Conservation (phyloP, 225 moss, liverwort and hornwort species). For the Pseudisothecium myosuroides region DNA sequence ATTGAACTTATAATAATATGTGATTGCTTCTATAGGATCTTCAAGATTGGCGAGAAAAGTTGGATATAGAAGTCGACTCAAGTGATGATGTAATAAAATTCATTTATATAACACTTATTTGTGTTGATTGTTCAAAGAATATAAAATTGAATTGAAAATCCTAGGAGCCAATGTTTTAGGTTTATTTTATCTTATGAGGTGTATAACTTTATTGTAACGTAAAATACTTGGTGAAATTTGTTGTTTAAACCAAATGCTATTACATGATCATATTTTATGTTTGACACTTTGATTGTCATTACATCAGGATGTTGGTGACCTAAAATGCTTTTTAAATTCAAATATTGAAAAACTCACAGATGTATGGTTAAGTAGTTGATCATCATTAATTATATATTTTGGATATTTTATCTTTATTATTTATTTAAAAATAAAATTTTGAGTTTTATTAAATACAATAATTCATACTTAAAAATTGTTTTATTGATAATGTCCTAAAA, state of each 20-base stretch:
- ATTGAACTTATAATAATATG: background rate
- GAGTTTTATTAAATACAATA: background rate
- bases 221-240: background rate
- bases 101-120: too few relatives aligned
- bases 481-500: background rate
- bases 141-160: rapidly evolving
- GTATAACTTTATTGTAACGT: background rate
- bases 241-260: background rate
- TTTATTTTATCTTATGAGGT: background rate
- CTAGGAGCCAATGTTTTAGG: background rate
- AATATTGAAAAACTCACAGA: conserved; percentile 60
- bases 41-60: conserved; percentile 60
- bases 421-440: background rate
- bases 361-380: background rate
- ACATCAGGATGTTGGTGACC: conserved; percentile 25
- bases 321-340: conserved; percentile 24
- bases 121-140: background rate
- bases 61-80: conserved; percentile 47
- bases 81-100: conserved; percentile 21
- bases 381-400: background rate
- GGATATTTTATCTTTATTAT: background rate
- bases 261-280: background rate
- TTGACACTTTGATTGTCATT: background rate
- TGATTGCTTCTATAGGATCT: conserved; percentile 24
- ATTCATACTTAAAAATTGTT: background rate